These are phyloP conservation scores for Moesziomyces sp. DNA, from an alignment of 1,284 basidiomycete genomes.

Conservation along the genomic window DNA sequence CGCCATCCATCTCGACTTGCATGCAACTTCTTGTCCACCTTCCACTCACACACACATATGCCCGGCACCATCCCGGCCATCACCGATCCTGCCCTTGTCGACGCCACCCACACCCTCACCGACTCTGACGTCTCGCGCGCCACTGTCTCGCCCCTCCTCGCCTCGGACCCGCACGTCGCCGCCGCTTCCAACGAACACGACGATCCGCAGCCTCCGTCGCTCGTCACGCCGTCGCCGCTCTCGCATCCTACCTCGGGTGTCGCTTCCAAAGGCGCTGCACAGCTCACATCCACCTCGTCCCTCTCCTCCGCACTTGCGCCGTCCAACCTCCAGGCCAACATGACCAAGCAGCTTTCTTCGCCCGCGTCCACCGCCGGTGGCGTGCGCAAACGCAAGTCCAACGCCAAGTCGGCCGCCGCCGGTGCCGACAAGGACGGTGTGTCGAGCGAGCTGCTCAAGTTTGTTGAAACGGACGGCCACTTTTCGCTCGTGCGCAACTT, in stretches of 20 bases:
- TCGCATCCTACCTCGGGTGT: constrained; percentile 34
- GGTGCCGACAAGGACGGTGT: constrained; percentile 6
- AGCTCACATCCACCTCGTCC: constrained; percentile 27
- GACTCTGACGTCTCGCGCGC: constrained; percentile 12
- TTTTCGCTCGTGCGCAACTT: constrained; percentile 78
- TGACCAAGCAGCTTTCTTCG: constrained; percentile 40
- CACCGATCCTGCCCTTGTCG: constrained; percentile 49
- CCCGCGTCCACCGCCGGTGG: constrained; percentile 5
- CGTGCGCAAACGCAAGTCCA: constrained; percentile 37
- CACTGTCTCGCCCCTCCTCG: constrained; percentile 17
- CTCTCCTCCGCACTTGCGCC: constrained; percentile 37
- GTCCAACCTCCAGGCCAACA: constrained; percentile 40
- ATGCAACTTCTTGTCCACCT: constrained; percentile 1
- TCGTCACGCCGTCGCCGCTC: constrained; percentile 31
- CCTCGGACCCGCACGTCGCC: constrained; percentile 25
- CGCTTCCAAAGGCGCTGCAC: constrained; percentile 41
- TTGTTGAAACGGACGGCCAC: constrained; percentile 66
- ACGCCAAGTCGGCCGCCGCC: not conserved
- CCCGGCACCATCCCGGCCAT: constrained; percentile 50
- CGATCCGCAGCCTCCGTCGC: constrained; percentile 32
- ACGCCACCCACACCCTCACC: constrained; percentile 10
- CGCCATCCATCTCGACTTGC: not conserved
- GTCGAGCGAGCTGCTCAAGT: constrained; percentile 52
- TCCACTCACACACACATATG: constrained; percentile 19
- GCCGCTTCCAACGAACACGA: not conserved